Evolutionary conservation across 140 eudicot genomes (phyloP), one percentile per base, ranked within the genome.

Genomic region (Stevia rebaudiana): DNA sequence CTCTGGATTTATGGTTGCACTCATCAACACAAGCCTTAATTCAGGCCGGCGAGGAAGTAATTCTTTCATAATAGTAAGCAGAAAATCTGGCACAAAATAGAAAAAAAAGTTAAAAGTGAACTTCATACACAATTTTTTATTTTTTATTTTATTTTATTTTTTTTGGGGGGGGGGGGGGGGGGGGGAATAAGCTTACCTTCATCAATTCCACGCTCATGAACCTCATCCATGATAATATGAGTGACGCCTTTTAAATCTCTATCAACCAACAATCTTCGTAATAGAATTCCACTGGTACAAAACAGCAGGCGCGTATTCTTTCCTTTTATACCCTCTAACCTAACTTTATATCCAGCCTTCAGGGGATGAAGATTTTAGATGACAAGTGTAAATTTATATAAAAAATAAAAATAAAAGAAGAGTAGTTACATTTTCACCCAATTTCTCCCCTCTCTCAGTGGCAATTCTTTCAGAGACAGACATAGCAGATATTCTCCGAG

Each of bases 381-480:
- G 64, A 54, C 30, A 30, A 48, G 31, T 18, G 37, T 55, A 8
- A 16, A 69, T 25, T 18, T n/a, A 37, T 17, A 13, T n/a, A 3
- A 37, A 23, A 31, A 37, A 23, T 51, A 21, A 41, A 17, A 66
- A 67, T 48, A 30, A 18, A 21, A n/a, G n/a, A n/a, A 42, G 39
- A 40, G 55, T 50, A 68, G 89, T 81, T 73, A 89, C 97, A 15
- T 87, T 83, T 75, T 89, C 95, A 41, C 97, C 97, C 81, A 89
- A 42, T 22, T 61, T 80, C 65, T 86, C 97, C 80, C 95, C 97
- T 48, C 94, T 76, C 78, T 86, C 97, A 46, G 80, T 51, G 31
- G 97, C 87, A 78, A 89, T 85, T 79, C 97, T 89, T 76, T 89
- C 97, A 42, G 97, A 82, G 48, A 89, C 89, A 44, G 97, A 86